Evolutionary conservation across 352 stramenopile species (phyloP), one percentile per base, ranked within the genome.

Genomic region (Pythium graminicola): DNA sequence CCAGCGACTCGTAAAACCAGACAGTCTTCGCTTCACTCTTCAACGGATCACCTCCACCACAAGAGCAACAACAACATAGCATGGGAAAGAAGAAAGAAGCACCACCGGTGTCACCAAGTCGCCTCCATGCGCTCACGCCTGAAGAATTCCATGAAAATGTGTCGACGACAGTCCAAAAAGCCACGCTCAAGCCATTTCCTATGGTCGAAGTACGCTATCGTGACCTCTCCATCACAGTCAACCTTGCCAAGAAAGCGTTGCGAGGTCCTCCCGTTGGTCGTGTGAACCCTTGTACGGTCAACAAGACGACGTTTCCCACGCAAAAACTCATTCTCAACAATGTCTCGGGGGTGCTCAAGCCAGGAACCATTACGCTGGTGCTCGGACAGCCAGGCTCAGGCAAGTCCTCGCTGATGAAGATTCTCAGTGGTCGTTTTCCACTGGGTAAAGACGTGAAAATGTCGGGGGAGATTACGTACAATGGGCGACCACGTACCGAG

Each of bases 161-260:
- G 4, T 47, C 65, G 6, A 48, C 23, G 9, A 52, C 53, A 1
- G 43, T 73, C 14, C 45, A 58, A 17, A 60, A 56, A 39, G 46
- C 54, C 9, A 52, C 43, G 16, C 44, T 42, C 22, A 26, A 46
- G 32, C 54, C 54, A 14, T 54, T 76, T 24, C 68, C 68, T 16
- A 57, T 61, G 35, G 39, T 76, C 11, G 65, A 73, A 26, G 65
- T 73, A 13, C 66, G 65, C n/a, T 70, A 65, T 43, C 56, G 28
- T 6, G 63, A 72, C 38, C 46, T 82, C 36, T 64, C 60, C 36
- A 67, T 79, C 65, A 63, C 54, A 8, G 65, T 62, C 17, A 51
- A 67, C 46, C 27, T 73, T 17, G 65, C 54, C 19, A 67, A 64
- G 24, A 39, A 50, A 2, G 52, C 56, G 23, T 48, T 50, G 46